These are phyloP conservation scores for Penicillium salamii DNA, from an alignment of 495 filamentous ascomycete genomes.

Conservation along the genomic window DNA sequence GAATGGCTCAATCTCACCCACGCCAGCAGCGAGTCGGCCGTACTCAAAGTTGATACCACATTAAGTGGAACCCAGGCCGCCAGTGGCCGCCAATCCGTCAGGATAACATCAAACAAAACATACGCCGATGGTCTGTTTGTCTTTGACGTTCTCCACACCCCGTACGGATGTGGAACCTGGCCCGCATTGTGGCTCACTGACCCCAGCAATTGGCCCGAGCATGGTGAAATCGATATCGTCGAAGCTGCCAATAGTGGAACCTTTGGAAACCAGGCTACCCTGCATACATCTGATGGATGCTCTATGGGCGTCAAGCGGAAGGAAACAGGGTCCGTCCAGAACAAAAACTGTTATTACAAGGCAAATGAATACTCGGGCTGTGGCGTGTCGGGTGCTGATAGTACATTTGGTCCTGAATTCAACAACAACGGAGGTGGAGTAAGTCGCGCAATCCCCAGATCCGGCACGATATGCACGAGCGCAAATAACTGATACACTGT, in stretches of 20 bases:
- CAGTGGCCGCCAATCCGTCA: constrained; percentile 42
- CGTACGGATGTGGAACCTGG: constrained; percentile 47
- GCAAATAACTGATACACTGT: background rate
- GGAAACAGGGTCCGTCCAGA: constrained; percentile 21
- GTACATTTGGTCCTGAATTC: constrained; percentile 35
- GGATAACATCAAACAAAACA: constrained; percentile 41
- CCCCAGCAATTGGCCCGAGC: constrained; percentile 49
- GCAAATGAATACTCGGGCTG: constrained; percentile 36
- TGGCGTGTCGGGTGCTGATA: constrained; percentile 26
- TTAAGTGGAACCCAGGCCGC: constrained; percentile 20
- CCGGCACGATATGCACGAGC: background rate
- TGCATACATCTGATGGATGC: constrained; percentile 34
- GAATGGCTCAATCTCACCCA: constrained; percentile 42
- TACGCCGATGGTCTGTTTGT: constrained; percentile 48
- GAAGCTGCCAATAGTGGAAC: constrained; percentile 34
- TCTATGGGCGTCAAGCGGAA: constrained; percentile 39
- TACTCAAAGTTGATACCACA: constrained; percentile 48
- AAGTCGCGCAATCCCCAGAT: constrained; percentile 3
- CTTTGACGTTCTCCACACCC: constrained; percentile 40
- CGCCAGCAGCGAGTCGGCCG: constrained; percentile 35
- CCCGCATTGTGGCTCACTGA: constrained; percentile 57
- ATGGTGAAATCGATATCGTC: constrained; percentile 43
- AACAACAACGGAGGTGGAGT: constrained; percentile 40
- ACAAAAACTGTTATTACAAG: constrained; percentile 17
- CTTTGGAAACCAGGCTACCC: constrained; percentile 30